phyloP scores from a whole-genome alignment of 352 stramenopile genomes.

The Phytophthora citrophthora region DNA sequence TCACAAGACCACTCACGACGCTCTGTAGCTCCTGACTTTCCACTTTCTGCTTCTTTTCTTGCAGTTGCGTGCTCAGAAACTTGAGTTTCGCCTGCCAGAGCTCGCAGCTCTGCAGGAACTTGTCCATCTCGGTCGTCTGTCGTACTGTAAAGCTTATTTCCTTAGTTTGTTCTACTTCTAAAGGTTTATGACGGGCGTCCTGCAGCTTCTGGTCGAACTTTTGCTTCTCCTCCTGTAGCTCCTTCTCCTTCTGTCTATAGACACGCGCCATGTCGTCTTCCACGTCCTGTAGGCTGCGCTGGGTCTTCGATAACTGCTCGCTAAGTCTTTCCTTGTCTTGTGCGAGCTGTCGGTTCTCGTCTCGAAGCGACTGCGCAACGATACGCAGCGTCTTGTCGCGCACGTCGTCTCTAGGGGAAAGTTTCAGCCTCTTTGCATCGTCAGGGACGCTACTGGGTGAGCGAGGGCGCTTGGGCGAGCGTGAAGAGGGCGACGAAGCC shows the following conservation, averaged over 20 bases:
- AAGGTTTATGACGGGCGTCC: slow-evolving; percentile 19
- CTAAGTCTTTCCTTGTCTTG: slow-evolving; percentile 19
- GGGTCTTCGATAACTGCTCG: slow-evolving; percentile 16
- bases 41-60: slow-evolving; percentile 14
- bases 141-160: slow-evolving; percentile 3
- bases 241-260: slow-evolving; percentile 41
- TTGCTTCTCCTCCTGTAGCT: slow-evolving; percentile 27
- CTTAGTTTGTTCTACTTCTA: slow-evolving; percentile 8
- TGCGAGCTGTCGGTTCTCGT: slow-evolving; percentile 47
- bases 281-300: slow-evolving; percentile 37
- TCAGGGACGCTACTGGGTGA: neutral
- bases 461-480: slow-evolving; percentile 14
- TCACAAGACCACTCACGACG: slow-evolving; percentile 45
- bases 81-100: slow-evolving; percentile 39
- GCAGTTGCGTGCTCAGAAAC: slow-evolving; percentile 23
- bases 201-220: slow-evolving; percentile 32
- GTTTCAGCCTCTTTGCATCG: slow-evolving; percentile 1
- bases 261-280: slow-evolving; percentile 51
- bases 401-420: slow-evolving; percentile 20
- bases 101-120: slow-evolving; percentile 38
- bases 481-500: neutral
- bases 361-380: slow-evolving; percentile 44
- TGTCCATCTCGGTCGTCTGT: slow-evolving; percentile 41
- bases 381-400: slow-evolving; percentile 41
- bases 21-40: slow-evolving; percentile 40